Evolutionary conservation across 441 rosid species (phyloP), one percentile per base, ranked within the genome.

Genomic region (Mallotus repandus): DNA sequence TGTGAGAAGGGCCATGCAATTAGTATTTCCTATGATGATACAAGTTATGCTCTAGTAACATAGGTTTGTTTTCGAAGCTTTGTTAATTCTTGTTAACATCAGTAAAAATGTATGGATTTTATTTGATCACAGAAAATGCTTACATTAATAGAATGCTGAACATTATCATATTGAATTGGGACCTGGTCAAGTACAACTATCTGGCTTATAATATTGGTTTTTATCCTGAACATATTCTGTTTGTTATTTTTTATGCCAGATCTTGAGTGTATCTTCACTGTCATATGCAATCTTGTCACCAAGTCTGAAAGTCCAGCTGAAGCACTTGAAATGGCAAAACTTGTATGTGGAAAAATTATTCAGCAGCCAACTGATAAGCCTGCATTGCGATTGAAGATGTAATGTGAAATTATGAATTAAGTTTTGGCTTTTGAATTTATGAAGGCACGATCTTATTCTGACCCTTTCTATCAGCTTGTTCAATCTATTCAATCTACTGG

Each of bases 331-430:
- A 87, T 92, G 85, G 89, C 91, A 64, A 86, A 91, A 73, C 91
- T 84, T 59, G 83, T 96, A 35, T 86, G 95, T 46, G 77, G 88
- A 10, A 94, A 94, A 86, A 79, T 96, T 54, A 74, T 81, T 78
- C 99, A 92, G 75, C 97, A 92, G 61, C 93, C 98, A 10, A 88
- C 72, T 76, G 98, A 96, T 82, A 96, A 89, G 83, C 93, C 98
- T 76, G 88, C 89, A 32, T 66, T 92, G 79, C 97, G 98, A 74
- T 79, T 96, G 77, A 96, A 90, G 90, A 96, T 94, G 99, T 96
- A 92, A 77, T 66, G 14, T 71, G 18, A 7, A 49, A 46, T 55
- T 62, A 54, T 56, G 46, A 64, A 25, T 66, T 50, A 32, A 19
- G 63, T 68, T 65, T 63, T n/a, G 32, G 49, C 49, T 48, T 65